A percentile compares a stretch with the other conserved stretches of the same genome.
Conservation (phyloP, 2,329 filamentous ascomycete genomes). For the Pseudocercospora eumusae region DNA sequence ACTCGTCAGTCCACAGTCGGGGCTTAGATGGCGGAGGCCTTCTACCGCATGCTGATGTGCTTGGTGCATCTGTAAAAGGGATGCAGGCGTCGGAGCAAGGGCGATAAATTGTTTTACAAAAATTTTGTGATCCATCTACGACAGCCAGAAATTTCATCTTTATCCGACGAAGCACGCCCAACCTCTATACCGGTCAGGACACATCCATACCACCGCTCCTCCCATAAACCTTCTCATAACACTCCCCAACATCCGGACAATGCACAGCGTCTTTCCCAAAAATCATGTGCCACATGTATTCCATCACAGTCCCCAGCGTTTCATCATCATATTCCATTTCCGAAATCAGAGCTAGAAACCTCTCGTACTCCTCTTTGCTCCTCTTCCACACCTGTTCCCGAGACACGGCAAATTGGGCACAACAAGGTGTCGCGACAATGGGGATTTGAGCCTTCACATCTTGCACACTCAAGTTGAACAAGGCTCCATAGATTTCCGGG, state of each 20-base stretch:
- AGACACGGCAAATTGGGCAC: conserved; percentile 41
- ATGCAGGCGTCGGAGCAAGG: too few species aligned
- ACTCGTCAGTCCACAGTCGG: too few species aligned
- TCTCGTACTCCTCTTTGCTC: conserved; percentile 37
- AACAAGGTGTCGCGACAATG: conserved; percentile 31
- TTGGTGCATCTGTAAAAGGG: not conserved
- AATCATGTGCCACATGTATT: conserved; percentile 62
- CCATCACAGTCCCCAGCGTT: conserved; percentile 56
- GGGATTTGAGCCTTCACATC: conserved; percentile 24
- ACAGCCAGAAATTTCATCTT: too few species aligned
- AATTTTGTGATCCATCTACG: too few species aligned
- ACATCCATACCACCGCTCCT: conserved; percentile 8
- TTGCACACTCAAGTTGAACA: conserved; percentile 27
- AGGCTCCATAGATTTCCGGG: conserved; percentile 29
- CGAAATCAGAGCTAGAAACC: conserved; percentile 51
- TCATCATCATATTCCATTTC: conserved; percentile 52
- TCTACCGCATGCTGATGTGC: too few species aligned
- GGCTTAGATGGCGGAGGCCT: too few species aligned
- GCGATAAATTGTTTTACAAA: conserved; percentile 8
- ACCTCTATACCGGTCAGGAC: too few species aligned
- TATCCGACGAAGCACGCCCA: too few species aligned
- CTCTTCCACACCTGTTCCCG: conserved; percentile 34
- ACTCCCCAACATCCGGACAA: conserved; percentile 34
- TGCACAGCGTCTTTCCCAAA: conserved; percentile 36
- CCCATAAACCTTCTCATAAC: conserved; percentile 38